A percentile compares a stretch with the other conserved stretches of the same genome.
Evolutionary conservation across 1,284 basidiomycete species (phyloP).

Genomic region (Apiotrichum gamsii): DNA sequence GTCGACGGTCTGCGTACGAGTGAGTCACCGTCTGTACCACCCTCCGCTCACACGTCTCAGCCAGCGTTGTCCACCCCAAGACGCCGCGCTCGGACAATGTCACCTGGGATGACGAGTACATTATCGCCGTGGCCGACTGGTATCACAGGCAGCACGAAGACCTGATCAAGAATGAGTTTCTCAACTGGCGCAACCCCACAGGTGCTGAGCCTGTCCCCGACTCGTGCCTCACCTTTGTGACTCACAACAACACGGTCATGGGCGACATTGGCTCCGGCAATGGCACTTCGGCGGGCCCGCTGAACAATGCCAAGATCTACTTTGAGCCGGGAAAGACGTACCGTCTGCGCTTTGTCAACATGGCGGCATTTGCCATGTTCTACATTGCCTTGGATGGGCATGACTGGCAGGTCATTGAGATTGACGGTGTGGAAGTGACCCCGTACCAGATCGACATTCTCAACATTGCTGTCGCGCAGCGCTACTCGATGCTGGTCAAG

Average conservation of each 20-base stretch:
- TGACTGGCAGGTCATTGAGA: conserved; percentile 81
- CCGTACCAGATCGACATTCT: conserved; percentile 65
- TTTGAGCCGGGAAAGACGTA: conserved; percentile 70
- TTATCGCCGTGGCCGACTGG: conserved; percentile 77
- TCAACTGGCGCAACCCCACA: conserved; percentile 65
- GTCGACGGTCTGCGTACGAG: conserved; percentile 54
- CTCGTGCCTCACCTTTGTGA: conserved; percentile 75
- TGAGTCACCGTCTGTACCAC: too few species aligned
- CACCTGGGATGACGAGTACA: conserved; percentile 86
- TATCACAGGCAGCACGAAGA: conserved; percentile 62
- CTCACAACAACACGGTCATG: conserved; percentile 63
- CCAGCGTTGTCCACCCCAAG: conserved; percentile 64
- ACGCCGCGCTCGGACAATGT: conserved; percentile 48
- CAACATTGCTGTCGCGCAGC: conserved; percentile 74
- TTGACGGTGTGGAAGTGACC: conserved; percentile 76
- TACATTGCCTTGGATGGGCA: conserved; percentile 89
- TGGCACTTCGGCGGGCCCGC: conserved; percentile 59
- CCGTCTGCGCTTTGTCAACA: conserved; percentile 74
- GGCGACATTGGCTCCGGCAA: conserved; percentile 40
- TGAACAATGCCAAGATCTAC: conserved; percentile 68
- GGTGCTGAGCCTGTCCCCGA: conserved; percentile 87
- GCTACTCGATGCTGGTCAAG: conserved; percentile 86
- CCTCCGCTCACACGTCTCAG: too few species aligned
- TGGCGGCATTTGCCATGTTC: conserved; percentile 56
- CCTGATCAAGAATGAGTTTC: conserved; percentile 61